Percentiles rank a stretch among this genome's conserved stretches.
Evolutionary conservation across 208 protist species (phyloP).

Genomic region (Trypanosoma platydactyli): DNA sequence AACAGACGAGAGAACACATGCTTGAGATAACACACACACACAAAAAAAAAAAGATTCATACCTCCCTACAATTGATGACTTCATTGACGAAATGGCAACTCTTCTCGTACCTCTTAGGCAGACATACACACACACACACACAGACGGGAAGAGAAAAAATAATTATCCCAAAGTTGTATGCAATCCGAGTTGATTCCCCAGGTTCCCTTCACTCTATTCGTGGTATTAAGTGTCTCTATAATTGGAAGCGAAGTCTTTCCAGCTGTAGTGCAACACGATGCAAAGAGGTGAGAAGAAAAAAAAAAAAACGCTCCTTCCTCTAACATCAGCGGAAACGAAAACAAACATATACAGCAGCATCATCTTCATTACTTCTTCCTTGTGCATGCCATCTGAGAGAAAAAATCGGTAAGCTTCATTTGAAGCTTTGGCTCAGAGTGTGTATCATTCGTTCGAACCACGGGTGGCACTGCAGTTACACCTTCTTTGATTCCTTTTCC

Average conservation of each 20-base stretch:
- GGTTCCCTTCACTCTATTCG: conserved; percentile 2
- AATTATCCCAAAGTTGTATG: neutral
- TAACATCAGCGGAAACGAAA: too few relatives aligned
- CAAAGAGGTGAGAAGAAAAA: conserved; percentile 26
- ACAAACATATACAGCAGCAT: neutral
- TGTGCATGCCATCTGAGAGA: conserved; percentile 80
- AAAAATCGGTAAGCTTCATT: conserved; percentile 86
- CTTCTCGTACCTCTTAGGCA: too few relatives aligned
- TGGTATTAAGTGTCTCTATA: conserved; percentile 12
- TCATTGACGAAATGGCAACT: too few relatives aligned
- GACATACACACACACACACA: too few relatives aligned
- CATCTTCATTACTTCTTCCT: conserved; percentile 20
- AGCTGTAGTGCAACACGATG: neutral
- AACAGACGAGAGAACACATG: too few relatives aligned
- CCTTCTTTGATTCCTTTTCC: neutral
- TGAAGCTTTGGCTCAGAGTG: conserved; percentile 41
- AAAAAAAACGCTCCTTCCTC: conserved; percentile 20
- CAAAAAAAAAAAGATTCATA: too few relatives aligned
- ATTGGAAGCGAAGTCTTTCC: conserved; percentile 3
- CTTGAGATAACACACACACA: too few relatives aligned
- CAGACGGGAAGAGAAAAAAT: neutral
- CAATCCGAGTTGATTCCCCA: neutral
- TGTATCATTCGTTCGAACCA: neutral
- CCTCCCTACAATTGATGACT: too few relatives aligned
- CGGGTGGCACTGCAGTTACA: neutral